phyloP scores from a whole-genome alignment of 2,329 filamentous ascomycete genomes.

The Sclerotinia nivalis region DNA sequence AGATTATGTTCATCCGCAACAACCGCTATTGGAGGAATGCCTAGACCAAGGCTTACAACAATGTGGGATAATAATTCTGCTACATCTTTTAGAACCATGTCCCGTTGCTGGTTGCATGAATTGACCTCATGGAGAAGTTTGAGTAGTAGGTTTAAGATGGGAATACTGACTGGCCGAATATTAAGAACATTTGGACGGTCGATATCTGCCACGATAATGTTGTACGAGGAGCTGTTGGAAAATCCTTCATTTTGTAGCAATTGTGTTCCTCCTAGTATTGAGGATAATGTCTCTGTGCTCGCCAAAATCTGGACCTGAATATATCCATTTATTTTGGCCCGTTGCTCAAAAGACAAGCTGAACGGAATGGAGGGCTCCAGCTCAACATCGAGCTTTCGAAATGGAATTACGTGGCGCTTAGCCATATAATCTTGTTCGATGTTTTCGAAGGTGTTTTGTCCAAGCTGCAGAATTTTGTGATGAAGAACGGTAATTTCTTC shows the following conservation, averaged over 20 bases:
- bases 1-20: not conserved
- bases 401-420: not conserved
- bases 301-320: not conserved
- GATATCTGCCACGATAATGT: not conserved
- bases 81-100: not conserved
- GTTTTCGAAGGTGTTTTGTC: not conserved
- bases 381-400: rapidly evolving
- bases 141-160: not conserved
- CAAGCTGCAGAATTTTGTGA: not conserved
- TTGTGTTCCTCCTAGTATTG: not conserved
- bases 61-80: not conserved
- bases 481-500: not conserved
- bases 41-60: not conserved
- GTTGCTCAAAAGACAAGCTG: not conserved
- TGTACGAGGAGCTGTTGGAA: not conserved
- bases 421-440: not conserved
- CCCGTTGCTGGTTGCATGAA: not conserved
- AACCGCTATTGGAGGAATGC: rapidly evolving
- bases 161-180: not conserved
- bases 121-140: not conserved
- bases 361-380: rapidly evolving
- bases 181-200: not conserved
- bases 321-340: not conserved
- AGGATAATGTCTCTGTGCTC: not conserved
- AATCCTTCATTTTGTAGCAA: not conserved